Conservation (phyloP, 1,284 basidiomycete species). For the Puccinia triticina region DNA sequence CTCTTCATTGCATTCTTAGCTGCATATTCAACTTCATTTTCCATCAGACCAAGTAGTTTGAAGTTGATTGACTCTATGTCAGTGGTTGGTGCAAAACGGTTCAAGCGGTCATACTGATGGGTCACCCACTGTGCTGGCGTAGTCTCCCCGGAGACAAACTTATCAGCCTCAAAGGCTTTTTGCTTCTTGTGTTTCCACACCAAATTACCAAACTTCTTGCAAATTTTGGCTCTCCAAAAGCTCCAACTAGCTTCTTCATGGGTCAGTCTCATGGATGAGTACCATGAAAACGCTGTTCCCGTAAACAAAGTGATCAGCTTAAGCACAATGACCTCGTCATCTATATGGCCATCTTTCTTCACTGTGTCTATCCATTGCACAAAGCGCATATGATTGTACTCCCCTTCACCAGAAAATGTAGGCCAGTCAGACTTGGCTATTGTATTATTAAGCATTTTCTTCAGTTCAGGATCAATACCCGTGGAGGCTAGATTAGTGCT, state of each 20-base stretch:
- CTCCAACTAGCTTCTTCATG: background rate
- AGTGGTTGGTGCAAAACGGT: background rate
- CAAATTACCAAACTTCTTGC: background rate
- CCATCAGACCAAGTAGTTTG: background rate
- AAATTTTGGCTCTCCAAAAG: background rate
- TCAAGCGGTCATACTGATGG: background rate
- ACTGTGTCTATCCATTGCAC: background rate
- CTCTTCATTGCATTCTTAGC: background rate
- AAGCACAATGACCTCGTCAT: background rate
- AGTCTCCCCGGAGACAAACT: background rate
- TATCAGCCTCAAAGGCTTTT: background rate
- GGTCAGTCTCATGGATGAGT: background rate
- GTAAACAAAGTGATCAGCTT: background rate
- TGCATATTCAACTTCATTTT: background rate
- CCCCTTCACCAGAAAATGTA: background rate
- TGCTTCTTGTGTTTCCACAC: background rate
- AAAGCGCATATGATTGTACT: background rate
- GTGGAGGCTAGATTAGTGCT: no score
- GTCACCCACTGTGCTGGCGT: background rate
- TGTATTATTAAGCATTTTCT: background rate
- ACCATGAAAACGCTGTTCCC: background rate
- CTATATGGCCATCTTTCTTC: background rate
- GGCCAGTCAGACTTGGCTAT: background rate
- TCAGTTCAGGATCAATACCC: background rate
- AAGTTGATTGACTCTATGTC: background rate